Evolutionary conservation across 164 flowering plant genomes (phyloP).

Genomic region (Vitis riparia): DNA sequence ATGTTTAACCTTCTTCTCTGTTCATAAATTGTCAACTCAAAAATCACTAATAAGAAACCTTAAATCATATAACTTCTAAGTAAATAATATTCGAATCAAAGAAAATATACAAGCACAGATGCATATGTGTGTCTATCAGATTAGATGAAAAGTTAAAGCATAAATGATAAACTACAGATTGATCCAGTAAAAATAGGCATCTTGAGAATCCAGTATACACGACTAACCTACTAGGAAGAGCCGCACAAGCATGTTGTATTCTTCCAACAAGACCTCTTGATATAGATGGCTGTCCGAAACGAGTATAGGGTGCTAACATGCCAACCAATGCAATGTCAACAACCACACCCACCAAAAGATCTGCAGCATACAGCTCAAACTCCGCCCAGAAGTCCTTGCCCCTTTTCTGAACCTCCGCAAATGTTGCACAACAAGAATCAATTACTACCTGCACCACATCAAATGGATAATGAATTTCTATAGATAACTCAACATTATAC

Average conservation of each 20-base stretch:
- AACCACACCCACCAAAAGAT: constrained; percentile 81
- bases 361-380: constrained; percentile 89
- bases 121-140: no score
- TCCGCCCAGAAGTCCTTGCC: constrained; percentile 97
- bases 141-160: not conserved
- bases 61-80: no score
- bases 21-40: no score
- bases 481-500: no score
- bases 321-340: constrained; percentile 88
- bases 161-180: not conserved
- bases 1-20: no score
- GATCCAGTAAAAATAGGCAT: not conserved
- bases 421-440: constrained; percentile 95
- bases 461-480: not conserved
- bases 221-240: constrained; percentile 88
- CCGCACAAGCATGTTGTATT: constrained; percentile 50
- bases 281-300: constrained; percentile 67
- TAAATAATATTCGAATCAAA: no score
- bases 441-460: constrained; percentile 66
- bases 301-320: constrained; percentile 88
- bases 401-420: constrained; percentile 92
- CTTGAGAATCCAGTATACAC: not conserved
- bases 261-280: constrained; percentile 71
- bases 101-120: no score
- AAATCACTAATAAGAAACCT: no score